Evolutionary conservation across 306 rosid species (phyloP).

Genomic region (Cucurbita argyrosperma): DNA sequence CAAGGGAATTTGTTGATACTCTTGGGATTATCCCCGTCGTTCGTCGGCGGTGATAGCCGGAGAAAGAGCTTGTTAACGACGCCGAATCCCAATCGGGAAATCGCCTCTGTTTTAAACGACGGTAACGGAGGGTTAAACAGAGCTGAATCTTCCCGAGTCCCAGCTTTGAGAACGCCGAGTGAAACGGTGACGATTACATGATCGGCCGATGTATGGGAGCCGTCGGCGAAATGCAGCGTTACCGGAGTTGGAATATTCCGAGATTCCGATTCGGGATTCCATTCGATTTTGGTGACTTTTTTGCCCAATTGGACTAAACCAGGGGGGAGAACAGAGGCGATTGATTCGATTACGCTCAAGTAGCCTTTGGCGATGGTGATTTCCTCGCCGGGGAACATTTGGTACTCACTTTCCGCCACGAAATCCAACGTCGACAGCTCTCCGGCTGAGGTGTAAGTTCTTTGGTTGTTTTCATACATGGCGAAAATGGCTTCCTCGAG

Average conservation of each 20-base stretch:
- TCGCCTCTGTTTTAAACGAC: slow-evolving; percentile 59
- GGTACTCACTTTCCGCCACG: slow-evolving; percentile 68
- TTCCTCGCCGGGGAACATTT: slow-evolving; percentile 81
- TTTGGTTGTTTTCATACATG: slow-evolving; percentile 60
- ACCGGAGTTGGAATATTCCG: slow-evolving; percentile 37
- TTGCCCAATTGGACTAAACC: slow-evolving; percentile 55
- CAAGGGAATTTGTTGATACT: slow-evolving; percentile 32
- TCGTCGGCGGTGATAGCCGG: slow-evolving; percentile 29
- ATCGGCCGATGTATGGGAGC: slow-evolving; percentile 56
- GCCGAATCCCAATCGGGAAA: slow-evolving; percentile 91
- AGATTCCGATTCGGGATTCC: slow-evolving; percentile 22
- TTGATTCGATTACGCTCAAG: slow-evolving; percentile 40
- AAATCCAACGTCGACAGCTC: slow-evolving; percentile 57
- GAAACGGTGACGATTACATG: slow-evolving; percentile 87
- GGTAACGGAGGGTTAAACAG: slow-evolving; percentile 77
- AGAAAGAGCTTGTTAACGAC: slow-evolving; percentile 85
- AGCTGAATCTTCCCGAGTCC: slow-evolving; percentile 38
- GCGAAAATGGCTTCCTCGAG: slow-evolving; percentile 64
- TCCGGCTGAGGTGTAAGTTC: slow-evolving; percentile 85
- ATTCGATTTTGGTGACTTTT: slow-evolving; percentile 53
- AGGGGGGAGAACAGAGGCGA: slow-evolving; percentile 70
- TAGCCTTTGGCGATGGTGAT: slow-evolving; percentile 85
- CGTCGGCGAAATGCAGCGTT: slow-evolving; percentile 65
- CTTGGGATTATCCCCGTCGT: background rate
- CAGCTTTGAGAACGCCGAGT: slow-evolving; percentile 80